Evolutionary conservation across 345 rosid genomes (phyloP).

Genomic region (Eucalyptus curtisii): DNA sequence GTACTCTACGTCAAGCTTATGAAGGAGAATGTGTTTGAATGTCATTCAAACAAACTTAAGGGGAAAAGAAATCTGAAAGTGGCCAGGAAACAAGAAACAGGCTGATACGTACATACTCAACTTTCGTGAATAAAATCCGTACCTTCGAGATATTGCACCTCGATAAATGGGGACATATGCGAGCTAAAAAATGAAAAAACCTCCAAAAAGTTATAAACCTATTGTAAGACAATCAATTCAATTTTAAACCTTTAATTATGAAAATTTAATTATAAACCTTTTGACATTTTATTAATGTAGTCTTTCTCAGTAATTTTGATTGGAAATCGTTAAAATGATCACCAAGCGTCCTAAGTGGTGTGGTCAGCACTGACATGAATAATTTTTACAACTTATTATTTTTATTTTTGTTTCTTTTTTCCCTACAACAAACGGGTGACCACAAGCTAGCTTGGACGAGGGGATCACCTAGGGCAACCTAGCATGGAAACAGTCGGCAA

Average conservation of each 20-base stretch:
- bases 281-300: accelerated
- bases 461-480: neutral
- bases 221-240: accelerated
- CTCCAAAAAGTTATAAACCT: accelerated
- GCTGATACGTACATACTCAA: neutral
- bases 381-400: neutral
- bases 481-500: neutral
- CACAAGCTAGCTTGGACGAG: neutral
- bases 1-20: neutral
- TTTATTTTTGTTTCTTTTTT: neutral
- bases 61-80: neutral
- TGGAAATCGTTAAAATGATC: neutral
- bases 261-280: neutral
- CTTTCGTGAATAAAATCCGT: neutral
- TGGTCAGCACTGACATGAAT: accelerated
- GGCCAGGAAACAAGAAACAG: neutral
- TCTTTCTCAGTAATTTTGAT: neutral
- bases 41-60: neutral
- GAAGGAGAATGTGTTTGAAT: neutral
- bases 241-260: neutral
- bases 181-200: neutral
- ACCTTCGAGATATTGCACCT: neutral
- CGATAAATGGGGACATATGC: neutral
- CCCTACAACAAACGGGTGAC: neutral
- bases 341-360: accelerated